These are phyloP conservation scores for Colletotrichum lupini DNA, from an alignment of 2,329 filamentous ascomycete genomes.

Conservation along the genomic window DNA sequence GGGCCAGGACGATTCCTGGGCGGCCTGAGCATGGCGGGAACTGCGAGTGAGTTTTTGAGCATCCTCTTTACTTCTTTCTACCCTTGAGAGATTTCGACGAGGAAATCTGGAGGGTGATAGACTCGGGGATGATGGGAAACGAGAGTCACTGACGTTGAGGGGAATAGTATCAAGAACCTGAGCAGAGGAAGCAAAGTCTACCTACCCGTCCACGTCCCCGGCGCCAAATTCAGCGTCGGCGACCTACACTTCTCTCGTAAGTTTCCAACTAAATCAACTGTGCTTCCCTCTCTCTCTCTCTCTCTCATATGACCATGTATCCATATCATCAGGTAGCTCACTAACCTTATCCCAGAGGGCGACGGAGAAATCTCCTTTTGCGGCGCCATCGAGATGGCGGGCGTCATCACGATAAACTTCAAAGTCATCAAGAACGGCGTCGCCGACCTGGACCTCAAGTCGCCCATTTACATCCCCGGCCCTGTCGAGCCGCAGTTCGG, in stretches of 20 bases:
- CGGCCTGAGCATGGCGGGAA: slow-evolving; percentile 90
- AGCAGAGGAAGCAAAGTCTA: slow-evolving; percentile 84
- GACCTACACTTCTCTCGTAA: slow-evolving; percentile 84
- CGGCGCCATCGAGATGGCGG: slow-evolving; percentile 94
- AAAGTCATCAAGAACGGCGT: slow-evolving; percentile 86
- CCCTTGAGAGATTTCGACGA: background rate
- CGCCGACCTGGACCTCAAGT: slow-evolving; percentile 79
- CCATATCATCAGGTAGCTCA: background rate
- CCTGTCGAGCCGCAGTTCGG: slow-evolving; percentile 91
- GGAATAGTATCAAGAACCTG: slow-evolving; percentile 78
- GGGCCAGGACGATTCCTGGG: slow-evolving; percentile 86
- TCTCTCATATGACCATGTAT: background rate
- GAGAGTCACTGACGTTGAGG: slow-evolving; percentile 22
- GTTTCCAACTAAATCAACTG: slow-evolving; percentile 35
- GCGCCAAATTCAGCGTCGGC: slow-evolving; percentile 90
- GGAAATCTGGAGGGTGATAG: too few species aligned
- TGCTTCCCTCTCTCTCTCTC: too few species aligned
- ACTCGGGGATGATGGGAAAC: background rate
- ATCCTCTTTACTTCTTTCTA: too few species aligned
- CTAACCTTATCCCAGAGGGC: slow-evolving; percentile 63
- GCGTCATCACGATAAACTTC: slow-evolving; percentile 90
- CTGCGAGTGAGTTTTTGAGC: slow-evolving; percentile 66
- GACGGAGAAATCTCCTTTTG: slow-evolving; percentile 93
- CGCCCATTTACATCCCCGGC: slow-evolving; percentile 86
- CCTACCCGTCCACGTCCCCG: slow-evolving; percentile 85